Base-by-base conservation (phyloP, 2,329 filamentous ascomycete species). In the Fusarium verticillioides region DNA sequence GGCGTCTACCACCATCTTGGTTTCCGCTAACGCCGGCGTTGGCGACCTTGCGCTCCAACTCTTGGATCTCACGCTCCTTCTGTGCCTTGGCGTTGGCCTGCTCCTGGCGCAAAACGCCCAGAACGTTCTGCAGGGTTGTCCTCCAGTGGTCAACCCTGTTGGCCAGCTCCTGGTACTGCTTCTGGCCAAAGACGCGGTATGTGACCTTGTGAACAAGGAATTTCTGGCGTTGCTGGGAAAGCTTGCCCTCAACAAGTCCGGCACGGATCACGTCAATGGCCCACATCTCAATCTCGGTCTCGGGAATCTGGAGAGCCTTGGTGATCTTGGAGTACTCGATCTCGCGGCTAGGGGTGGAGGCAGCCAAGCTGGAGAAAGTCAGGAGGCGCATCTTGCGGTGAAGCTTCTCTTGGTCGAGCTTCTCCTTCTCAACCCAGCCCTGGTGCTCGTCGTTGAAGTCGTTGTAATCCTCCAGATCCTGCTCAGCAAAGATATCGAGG, bases 191-290 rank as follows among this genome's bases (percentile, higher is more conserved):
- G 61, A 98, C 95, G 71, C 96, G 92, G 89, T 98, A 98, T 69
- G 95, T 97, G 78, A 94, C 94, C 82, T 96, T 92, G 88, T 99
- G 96, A 71, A 99, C 94, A 60, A 98, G 88, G 88, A 99, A 98
- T 73, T 96, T 93, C 82, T 94, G 90, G 82, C 94, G 95, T 82
- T 96, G 89, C 86, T 99, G 96, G 66, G 93, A 96, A 77, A 99
- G 91, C 85, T 97, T 97, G 81, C 96, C 96, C 87, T 99, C 96
- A 59, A 99, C 94, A 42, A 99, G 91, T 39, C 95, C 95, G 53
- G 95, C 94, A 76, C 96, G 94, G 84, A 99, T 98, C 77, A 97
- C 95, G 82, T 99, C 96, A 79, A 99, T 99, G 76, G 97, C 94
- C 96, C 96, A 99, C 89, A 96, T 93, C 88, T 99, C 96, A 46